A percentile compares a stretch with the other conserved stretches of the same genome.
phyloP scores from a whole-genome alignment of 2,329 filamentous ascomycete genomes.

The Verticillium nubilum region DNA sequence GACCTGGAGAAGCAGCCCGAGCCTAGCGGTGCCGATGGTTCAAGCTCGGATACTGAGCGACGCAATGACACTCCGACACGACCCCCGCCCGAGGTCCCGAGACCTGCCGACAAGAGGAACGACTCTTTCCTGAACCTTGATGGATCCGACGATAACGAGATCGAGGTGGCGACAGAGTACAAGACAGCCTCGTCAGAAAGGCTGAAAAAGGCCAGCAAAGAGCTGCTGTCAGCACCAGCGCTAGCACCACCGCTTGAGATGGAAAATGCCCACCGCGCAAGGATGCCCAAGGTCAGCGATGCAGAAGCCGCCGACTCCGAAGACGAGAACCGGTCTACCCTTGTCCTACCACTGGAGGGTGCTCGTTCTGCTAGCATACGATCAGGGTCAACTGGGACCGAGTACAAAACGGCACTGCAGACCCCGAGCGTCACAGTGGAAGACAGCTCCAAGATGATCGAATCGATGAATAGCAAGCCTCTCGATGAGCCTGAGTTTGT shows the following conservation, averaged over 20 bases:
- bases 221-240: not conserved
- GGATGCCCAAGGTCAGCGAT: not conserved
- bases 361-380: slow-evolving; percentile 26
- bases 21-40: not conserved
- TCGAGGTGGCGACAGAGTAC: slow-evolving; percentile 8
- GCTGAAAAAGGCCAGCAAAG: slow-evolving; percentile 7
- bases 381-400: slow-evolving; percentile 30
- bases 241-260: slow-evolving; percentile 7
- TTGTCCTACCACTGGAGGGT: slow-evolving; percentile 38
- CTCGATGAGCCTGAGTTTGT: slow-evolving; percentile 55
- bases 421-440: slow-evolving; percentile 39
- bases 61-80: slow-evolving; percentile 29
- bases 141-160: slow-evolving; percentile 40
- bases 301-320: slow-evolving; percentile 24
- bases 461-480: slow-evolving; percentile 30
- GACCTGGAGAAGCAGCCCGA: slow-evolving; percentile 14
- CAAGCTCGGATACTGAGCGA: slow-evolving; percentile 3
- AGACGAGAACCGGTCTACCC: slow-evolving; percentile 25
- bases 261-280: slow-evolving; percentile 22
- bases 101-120: slow-evolving; percentile 25
- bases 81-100: slow-evolving; percentile 24
- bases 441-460: slow-evolving; percentile 27
- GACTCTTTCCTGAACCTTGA: slow-evolving; percentile 48
- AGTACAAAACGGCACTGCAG: slow-evolving; percentile 32
- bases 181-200: slow-evolving; percentile 4